Base-by-base conservation (phyloP, 352 stramenopile species). In the Pythium scleroteichum region DNA sequence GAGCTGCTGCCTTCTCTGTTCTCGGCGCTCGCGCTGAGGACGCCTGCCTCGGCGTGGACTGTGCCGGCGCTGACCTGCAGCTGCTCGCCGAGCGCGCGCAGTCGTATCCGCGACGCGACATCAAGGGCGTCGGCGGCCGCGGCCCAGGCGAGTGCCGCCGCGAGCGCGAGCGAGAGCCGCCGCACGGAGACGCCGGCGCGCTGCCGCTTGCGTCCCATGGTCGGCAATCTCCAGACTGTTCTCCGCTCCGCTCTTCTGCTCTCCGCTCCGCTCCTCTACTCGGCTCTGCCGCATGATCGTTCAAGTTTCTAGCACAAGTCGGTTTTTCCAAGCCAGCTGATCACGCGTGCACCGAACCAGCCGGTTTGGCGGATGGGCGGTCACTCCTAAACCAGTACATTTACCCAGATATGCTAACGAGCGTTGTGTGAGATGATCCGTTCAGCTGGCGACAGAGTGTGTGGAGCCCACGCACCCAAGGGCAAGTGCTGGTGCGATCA, bases 201-300 rank as follows among this genome's bases (percentile, higher is more conserved):
- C 39, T 45, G 45, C 12, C 57, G 57, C 38, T 64, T 51, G 48
- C 42, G 50, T 56, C 57, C 26, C 57, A 58, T 57, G 39, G 27
- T 14, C 3, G 51, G 24, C 26, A 39, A 49, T 10, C 20, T 48
- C 12, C 17, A 47, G 40, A 56, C 32, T 35, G 26, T 26, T 23
- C 26, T 14, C 26, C 4, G 27, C 26, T 23, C 9, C 46, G 26
- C 4, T 13, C 16, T 48, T 48, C 41, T 20, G 17, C 41, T 47
- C 17, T 20, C 42, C 26, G 47, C 47, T 53, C 47, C 47, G n/a
- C n/a, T 53, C 47, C 38, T 40, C 47, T 27, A 17, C n/a, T 3
- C 16, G 16, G 10, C 17, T 17, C 8, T 26, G 4, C 44, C 20
- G 38, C 39, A 59, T 26, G 47, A 2, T 22, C 8, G 9, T 4